Percentiles rank a stretch among this genome's conserved stretches.
Evolutionary conservation across 495 filamentous ascomycete genomes (phyloP).

Genomic region (Penicillium alfredii): DNA sequence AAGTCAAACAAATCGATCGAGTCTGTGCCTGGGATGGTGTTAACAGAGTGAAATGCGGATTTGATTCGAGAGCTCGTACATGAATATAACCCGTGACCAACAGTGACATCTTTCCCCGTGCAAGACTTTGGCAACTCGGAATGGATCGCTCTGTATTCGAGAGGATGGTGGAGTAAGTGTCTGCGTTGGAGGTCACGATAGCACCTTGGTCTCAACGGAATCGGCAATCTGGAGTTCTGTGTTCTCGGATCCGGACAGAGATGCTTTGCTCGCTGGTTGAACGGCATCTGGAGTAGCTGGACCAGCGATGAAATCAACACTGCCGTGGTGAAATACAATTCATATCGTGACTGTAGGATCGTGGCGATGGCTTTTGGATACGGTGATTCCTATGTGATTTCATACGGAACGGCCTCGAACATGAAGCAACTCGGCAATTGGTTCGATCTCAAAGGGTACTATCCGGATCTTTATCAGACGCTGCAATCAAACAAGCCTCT

Average conservation of each 20-base stretch:
- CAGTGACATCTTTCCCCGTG: background rate
- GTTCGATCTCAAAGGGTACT: background rate
- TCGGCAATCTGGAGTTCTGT: background rate
- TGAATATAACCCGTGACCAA: background rate
- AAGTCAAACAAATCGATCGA: slow-evolving; percentile 3
- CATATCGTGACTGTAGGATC: background rate
- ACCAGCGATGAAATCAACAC: background rate
- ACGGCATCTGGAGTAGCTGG: background rate
- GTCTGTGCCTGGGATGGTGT: background rate
- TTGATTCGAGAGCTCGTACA: too few relatives aligned
- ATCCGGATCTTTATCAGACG: too few relatives aligned
- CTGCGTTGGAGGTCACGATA: too few relatives aligned
- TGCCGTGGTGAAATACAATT: background rate
- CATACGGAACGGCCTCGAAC: background rate
- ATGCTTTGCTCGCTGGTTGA: slow-evolving; percentile 1
- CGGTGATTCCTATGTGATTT: background rate
- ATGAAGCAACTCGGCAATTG: background rate
- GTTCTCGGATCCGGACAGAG: background rate
- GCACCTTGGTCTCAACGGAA: too few relatives aligned
- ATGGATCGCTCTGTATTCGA: slow-evolving; percentile 2
- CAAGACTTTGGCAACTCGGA: background rate
- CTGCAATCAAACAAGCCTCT: background rate
- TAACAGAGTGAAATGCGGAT: too few relatives aligned
- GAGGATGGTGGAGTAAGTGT: slow-evolving; percentile 1
- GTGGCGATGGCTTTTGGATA: background rate